Evolutionary conservation across 805 yeast genomes (phyloP).

Genomic region (Deakozyma indianensis): DNA sequence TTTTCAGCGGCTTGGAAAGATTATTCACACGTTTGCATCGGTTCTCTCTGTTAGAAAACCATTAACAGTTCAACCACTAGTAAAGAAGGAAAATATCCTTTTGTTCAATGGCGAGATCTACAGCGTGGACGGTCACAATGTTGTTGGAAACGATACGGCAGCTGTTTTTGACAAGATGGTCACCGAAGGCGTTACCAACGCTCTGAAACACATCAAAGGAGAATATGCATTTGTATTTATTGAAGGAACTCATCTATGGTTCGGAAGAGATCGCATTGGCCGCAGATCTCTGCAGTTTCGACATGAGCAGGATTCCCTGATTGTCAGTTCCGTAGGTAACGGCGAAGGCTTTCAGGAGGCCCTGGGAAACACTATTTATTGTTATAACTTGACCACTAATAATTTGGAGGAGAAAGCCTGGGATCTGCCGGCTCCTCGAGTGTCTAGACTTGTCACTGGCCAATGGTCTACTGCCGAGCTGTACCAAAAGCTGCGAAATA

Average conservation of each 20-base stretch:
- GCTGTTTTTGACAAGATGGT: constrained; percentile 27
- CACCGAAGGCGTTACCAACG: constrained; percentile 24
- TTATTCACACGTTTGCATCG: constrained; percentile 36
- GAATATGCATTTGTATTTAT: constrained; percentile 61
- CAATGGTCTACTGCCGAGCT: not conserved
- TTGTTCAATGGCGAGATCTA: constrained; percentile 92
- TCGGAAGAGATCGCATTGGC: constrained; percentile 78
- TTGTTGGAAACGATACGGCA: constrained; percentile 49
- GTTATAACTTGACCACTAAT: constrained; percentile 2
- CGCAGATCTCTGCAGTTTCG: constrained; percentile 56
- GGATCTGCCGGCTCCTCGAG: not conserved
- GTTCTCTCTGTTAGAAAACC: constrained; percentile 74
- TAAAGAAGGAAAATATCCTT: constrained; percentile 24
- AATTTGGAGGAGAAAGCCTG: not conserved
- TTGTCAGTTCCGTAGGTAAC: constrained; percentile 8
- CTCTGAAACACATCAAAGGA: constrained; percentile 44
- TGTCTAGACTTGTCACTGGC: not conserved
- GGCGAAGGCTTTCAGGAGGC: constrained; percentile 8
- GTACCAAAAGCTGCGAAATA: constrained; percentile 2
- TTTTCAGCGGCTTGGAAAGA: not conserved
- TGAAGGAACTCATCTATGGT: constrained; percentile 34
- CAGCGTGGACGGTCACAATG: constrained; percentile 31
- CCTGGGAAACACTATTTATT: constrained; percentile 11
- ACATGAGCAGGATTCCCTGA: constrained; percentile 10
- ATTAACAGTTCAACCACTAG: constrained; percentile 58